A percentile compares a stretch with the other conserved stretches of the same genome.
Conservation (phyloP, 202 grass and related monocot genomes). For the Miscanthus sacchariflorus region DNA sequence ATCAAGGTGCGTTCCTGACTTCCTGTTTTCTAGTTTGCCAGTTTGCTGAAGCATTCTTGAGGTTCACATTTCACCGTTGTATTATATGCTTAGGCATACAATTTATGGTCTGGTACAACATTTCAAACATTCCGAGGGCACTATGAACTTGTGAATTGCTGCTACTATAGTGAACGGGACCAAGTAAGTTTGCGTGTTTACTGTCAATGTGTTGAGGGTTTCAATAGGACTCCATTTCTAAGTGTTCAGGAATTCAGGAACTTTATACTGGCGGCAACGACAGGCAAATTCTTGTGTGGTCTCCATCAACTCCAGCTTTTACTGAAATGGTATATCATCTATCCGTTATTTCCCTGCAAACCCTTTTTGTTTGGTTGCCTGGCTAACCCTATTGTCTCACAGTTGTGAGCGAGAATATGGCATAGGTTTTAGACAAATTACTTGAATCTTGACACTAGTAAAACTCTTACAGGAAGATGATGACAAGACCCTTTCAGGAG, state of each 20-base stretch:
- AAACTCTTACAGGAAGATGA: slow-evolving; percentile 70
- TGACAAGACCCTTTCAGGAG: slow-evolving; percentile 45
- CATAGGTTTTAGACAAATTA: slow-evolving; percentile 32
- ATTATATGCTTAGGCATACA: slow-evolving; percentile 70
- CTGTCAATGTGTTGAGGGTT: slow-evolving; percentile 16
- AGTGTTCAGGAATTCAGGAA: slow-evolving; percentile 65
- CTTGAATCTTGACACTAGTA: slow-evolving; percentile 1
- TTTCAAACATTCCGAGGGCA: slow-evolving; percentile 75
- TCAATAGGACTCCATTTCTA: slow-evolving; percentile 29
- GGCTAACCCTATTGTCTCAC: not conserved
- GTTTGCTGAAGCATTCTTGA: slow-evolving; percentile 18
- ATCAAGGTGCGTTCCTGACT: slow-evolving; percentile 68
- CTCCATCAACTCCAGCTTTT: slow-evolving; percentile 66
- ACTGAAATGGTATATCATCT: slow-evolving; percentile 70
- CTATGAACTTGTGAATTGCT: slow-evolving; percentile 93
- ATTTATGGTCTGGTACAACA: slow-evolving; percentile 75
- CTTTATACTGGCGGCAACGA: slow-evolving; percentile 97
- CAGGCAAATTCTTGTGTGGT: slow-evolving; percentile 98
- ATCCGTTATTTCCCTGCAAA: not conserved
- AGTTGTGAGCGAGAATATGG: not conserved
- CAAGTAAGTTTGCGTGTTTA: slow-evolving; percentile 57
- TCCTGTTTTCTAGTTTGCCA: slow-evolving; percentile 40
- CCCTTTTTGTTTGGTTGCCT: slow-evolving; percentile 25
- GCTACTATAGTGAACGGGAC: slow-evolving; percentile 70
- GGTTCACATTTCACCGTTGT: slow-evolving; percentile 26